phyloP scores from a whole-genome alignment of 495 filamentous ascomycete genomes.

The Hypomontagnella monticulosa region DNA sequence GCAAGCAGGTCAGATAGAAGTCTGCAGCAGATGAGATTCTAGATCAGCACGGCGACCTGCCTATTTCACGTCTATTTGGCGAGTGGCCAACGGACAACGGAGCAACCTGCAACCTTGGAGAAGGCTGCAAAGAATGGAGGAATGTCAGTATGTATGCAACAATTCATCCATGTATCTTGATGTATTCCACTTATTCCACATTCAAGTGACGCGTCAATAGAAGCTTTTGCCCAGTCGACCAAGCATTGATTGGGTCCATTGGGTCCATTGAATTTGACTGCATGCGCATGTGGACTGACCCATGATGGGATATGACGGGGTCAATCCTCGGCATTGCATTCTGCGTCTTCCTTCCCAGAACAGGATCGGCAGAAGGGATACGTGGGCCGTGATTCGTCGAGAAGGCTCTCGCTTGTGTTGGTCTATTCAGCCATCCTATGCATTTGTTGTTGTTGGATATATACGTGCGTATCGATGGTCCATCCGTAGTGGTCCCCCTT shows the following conservation, averaged over 20 bases:
- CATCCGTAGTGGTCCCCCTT: constrained; percentile 28
- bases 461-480: constrained; percentile 33
- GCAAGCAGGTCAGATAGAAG: constrained; percentile 10
- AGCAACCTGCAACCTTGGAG: constrained; percentile 20
- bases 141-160: constrained; percentile 25
- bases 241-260: constrained; percentile 20
- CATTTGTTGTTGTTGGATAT: constrained; percentile 34
- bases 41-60: constrained; percentile 39
- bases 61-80: constrained; percentile 30
- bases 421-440: constrained; percentile 35
- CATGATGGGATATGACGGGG: constrained; percentile 24
- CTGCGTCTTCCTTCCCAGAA: constrained; percentile 37
- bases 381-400: constrained; percentile 39
- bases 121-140: constrained; percentile 23
- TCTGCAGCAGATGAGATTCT: constrained; percentile 25
- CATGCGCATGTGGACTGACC: constrained; percentile 36
- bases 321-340: constrained; percentile 38
- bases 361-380: constrained; percentile 38
- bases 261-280: constrained; percentile 33
- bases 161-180: constrained; percentile 23
- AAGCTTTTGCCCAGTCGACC: constrained; percentile 17
- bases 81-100: constrained; percentile 20
- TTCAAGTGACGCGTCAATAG: constrained; percentile 39
- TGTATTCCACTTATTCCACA: constrained; percentile 17
- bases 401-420: constrained; percentile 17